phyloP scores from a whole-genome alignment of 2,329 filamentous ascomycete genomes.

The Didymosphaeria variabile region DNA sequence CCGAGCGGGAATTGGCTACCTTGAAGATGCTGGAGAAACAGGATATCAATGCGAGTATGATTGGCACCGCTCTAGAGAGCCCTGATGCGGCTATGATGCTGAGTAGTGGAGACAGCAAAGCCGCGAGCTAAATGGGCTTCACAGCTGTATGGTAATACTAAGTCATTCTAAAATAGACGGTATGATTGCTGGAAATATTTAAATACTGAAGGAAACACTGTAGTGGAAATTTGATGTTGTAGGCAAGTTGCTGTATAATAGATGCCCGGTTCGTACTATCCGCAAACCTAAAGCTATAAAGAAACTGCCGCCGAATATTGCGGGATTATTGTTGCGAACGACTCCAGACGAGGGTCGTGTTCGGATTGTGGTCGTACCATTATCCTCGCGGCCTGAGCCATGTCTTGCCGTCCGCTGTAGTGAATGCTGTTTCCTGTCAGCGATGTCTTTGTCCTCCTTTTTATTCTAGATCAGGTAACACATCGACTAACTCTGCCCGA shows the following conservation, averaged over 20 bases:
- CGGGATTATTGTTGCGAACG: background rate
- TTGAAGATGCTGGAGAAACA: conserved; percentile 26
- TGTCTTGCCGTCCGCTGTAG: background rate
- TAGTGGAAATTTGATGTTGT: too few relatives aligned
- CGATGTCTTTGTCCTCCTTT: background rate
- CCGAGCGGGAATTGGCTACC: conserved; percentile 29
- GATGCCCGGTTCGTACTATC: too few relatives aligned
- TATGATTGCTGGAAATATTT: too few relatives aligned
- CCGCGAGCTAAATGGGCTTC: background rate
- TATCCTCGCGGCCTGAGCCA: background rate
- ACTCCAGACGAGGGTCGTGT: background rate
- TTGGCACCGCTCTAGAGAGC: background rate
- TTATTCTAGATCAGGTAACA: background rate
- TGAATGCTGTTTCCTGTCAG: background rate
- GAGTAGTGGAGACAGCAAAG: conserved; percentile 1
- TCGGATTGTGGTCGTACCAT: background rate
- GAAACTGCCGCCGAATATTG: background rate
- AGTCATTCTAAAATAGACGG: too few relatives aligned
- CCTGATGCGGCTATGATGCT: background rate
- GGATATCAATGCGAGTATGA: background rate
- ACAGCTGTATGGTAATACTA: background rate
- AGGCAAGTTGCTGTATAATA: too few relatives aligned
- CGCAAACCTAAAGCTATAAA: too few relatives aligned
- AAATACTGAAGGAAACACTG: too few relatives aligned
- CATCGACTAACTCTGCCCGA: background rate